phyloP scores from a whole-genome alignment of 768 basidiomycete species.

The Sporobolomyces pararoseus region DNA sequence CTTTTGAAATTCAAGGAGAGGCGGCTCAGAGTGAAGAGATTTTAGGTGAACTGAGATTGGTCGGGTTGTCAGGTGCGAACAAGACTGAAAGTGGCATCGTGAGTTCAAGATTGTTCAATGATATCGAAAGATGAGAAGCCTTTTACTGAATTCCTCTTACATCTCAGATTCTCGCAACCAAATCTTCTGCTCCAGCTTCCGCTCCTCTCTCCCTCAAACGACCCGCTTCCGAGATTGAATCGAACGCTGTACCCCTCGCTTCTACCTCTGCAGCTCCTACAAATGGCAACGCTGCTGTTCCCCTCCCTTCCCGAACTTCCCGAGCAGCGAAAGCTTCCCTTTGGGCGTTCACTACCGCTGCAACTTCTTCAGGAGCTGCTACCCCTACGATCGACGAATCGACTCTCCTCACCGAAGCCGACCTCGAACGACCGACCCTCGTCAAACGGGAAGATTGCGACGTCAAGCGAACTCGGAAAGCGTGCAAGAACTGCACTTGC shows the following conservation, averaged over 20 bases:
- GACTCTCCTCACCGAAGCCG: slow-evolving; percentile 73
- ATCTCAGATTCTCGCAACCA: slow-evolving; percentile 56
- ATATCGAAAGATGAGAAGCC: too few relatives aligned
- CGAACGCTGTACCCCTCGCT: slow-evolving; percentile 1
- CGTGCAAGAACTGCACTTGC: slow-evolving; percentile 94
- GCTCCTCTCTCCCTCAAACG: slow-evolving; percentile 53
- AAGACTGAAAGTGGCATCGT: neutral
- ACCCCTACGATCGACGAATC: slow-evolving; percentile 77
- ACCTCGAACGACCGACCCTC: slow-evolving; percentile 64
- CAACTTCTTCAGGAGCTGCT: slow-evolving; percentile 46
- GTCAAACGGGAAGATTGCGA: slow-evolving; percentile 46
- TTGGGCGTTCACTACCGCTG: slow-evolving; percentile 65
- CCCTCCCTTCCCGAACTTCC: slow-evolving; percentile 58
- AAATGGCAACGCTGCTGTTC: neutral
- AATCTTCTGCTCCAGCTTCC: slow-evolving; percentile 50
- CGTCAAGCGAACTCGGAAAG: slow-evolving; percentile 56
- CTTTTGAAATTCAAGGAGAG: slow-evolving; percentile 27
- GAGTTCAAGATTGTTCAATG: too few relatives aligned
- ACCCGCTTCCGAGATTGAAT: slow-evolving; percentile 34
- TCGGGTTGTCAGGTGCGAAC: slow-evolving; percentile 23
- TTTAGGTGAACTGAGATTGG: slow-evolving; percentile 31
- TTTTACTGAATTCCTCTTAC: too few relatives aligned
- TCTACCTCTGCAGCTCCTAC: neutral
- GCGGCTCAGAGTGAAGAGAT: slow-evolving; percentile 30
- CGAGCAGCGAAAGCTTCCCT: slow-evolving; percentile 79